Evolutionary conservation across 2,329 filamentous ascomycete species (phyloP), one percentile per base, ranked within the genome.

Genomic region (Arthrobotrys sinensis): DNA sequence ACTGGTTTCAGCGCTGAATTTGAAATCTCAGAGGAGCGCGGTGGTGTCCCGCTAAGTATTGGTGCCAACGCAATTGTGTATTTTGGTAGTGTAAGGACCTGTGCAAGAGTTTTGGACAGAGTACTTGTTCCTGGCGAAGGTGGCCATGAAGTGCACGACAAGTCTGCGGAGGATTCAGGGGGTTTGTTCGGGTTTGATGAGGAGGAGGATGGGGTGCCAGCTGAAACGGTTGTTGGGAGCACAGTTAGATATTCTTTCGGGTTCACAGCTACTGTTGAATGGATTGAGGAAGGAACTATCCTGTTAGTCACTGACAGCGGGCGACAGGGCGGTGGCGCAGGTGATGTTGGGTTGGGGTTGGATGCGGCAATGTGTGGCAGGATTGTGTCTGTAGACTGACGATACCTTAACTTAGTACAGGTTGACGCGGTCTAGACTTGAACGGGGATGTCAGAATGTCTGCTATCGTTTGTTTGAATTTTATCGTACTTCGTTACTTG

Each of bases 11-110:
- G 89, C 0, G 94, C 93, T 0, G 87, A 88, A 0, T 96, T 97
- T 82, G 85, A 88, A 0, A 88, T 91, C 4, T 84, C 87, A 0
- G 89, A 91, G 60, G 79, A 80, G 21, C 80, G 75, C 16, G 79
- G 79, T 32, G 65, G 70, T n/a, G 32, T 66, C 19, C 86, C 88
- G 0, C 86, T 97, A 5, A 87, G 88, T 0, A 85, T 90, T 0
- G 92, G 92, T 0, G 91, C 88, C 46, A 86, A 91, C 38, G 90
- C 94, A 4, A 94, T 96, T 34, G 89, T 95, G 0, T 98, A 97
- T 82, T 89, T 94, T 46, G 93, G 93, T 16, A 97, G 94, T 82
- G 91, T 98, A 12, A 89, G 95, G 7, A 92, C 94, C 0, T 90
- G 92, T 0, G 94, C 93, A 0, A 91, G 91, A 76, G 89, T 98